phyloP scores from a whole-genome alignment of 768 basidiomycete species.

The Tricholoma bakamatsutake region DNA sequence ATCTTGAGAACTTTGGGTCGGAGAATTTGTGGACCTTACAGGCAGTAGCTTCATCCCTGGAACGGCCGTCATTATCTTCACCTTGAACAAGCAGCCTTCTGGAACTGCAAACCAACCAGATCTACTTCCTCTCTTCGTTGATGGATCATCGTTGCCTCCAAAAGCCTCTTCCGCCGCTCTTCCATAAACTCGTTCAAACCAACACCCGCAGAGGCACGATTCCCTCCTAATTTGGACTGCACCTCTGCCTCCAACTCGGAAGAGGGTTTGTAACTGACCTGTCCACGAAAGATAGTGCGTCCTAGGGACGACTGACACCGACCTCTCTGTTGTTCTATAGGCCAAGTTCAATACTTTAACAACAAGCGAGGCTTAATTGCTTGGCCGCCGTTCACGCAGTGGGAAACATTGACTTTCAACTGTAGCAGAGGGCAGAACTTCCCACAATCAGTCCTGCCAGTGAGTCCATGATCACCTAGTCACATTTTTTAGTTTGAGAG shows the following conservation, averaged over 20 bases:
- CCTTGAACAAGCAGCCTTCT: background rate
- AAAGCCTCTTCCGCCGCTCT: conserved; percentile 47
- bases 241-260: conserved; percentile 54
- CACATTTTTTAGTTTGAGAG: too few relatives aligned
- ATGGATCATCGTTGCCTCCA: conserved; percentile 59
- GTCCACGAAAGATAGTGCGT: conserved; percentile 45
- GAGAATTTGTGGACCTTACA: background rate
- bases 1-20: background rate
- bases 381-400: too few relatives aligned
- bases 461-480: too few relatives aligned
- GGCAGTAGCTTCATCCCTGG: background rate
- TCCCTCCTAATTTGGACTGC: conserved; percentile 44
- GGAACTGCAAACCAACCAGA: conserved; percentile 1
- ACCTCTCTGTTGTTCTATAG: conserved; percentile 64
- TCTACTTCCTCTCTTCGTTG: conserved; percentile 64
- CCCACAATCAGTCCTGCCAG: too few relatives aligned
- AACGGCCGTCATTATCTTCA: background rate
- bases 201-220: conserved; percentile 10
- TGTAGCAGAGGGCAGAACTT: too few relatives aligned
- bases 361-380: background rate
- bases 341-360: background rate
- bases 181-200: conserved; percentile 40
- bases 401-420: too few relatives aligned
- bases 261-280: conserved; percentile 43
- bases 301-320: conserved; percentile 43